These are phyloP conservation scores for Ilyonectria mors-panacis DNA, from an alignment of 2,329 filamentous ascomycete genomes.

Conservation along the genomic window DNA sequence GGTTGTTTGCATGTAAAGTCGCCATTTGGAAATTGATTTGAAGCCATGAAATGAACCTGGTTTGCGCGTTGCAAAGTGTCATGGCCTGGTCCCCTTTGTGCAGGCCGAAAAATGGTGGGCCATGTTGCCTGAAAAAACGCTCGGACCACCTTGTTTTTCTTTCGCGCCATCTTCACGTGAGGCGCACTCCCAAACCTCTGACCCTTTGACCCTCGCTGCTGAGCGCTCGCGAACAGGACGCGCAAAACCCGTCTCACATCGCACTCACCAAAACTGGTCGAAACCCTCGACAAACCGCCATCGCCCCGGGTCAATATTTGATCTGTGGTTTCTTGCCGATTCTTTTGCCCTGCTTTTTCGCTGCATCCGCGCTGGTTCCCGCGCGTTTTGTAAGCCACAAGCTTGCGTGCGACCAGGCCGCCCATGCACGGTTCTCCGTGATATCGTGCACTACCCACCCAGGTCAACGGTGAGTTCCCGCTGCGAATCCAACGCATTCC, in stretches of 20 bases:
- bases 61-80: slow-evolving; percentile 36
- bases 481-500: slow-evolving; percentile 16
- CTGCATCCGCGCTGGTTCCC: slow-evolving; percentile 38
- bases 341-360: slow-evolving; percentile 15
- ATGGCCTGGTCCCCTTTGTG: slow-evolving; percentile 25
- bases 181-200: slow-evolving; percentile 41
- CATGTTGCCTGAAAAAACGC: slow-evolving; percentile 42
- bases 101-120: slow-evolving; percentile 33
- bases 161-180: slow-evolving; percentile 45
- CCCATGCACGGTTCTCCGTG: slow-evolving; percentile 46
- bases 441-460: slow-evolving; percentile 43
- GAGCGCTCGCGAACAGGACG: slow-evolving; percentile 40
- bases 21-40: slow-evolving; percentile 30
- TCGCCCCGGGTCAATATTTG: slow-evolving; percentile 9
- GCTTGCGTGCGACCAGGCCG: slow-evolving; percentile 43
- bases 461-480: slow-evolving; percentile 43
- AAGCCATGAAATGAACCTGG: slow-evolving; percentile 32
- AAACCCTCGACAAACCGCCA: slow-evolving; percentile 26
- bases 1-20: slow-evolving; percentile 16
- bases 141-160: slow-evolving; percentile 43
- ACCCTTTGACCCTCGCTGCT: slow-evolving; percentile 27
- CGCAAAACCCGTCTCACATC: slow-evolving; percentile 40
- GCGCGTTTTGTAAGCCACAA: slow-evolving; percentile 45
- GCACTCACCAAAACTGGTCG: slow-evolving; percentile 31
- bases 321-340: slow-evolving; percentile 3